Conservation (phyloP, 345 rosid genomes). For the Pseudoturritis turrita region DNA sequence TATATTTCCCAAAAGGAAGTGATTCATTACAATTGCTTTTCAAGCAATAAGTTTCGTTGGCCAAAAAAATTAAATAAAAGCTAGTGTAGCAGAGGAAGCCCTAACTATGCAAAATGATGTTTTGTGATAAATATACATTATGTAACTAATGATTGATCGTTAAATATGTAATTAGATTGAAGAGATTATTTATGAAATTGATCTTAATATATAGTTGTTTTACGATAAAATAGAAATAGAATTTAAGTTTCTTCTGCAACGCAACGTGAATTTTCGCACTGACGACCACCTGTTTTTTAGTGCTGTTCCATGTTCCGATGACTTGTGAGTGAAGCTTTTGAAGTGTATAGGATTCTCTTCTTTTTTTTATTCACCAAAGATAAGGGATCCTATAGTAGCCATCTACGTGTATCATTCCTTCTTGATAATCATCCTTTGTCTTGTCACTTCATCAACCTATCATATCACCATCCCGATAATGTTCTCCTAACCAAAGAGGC, state of each 20-base stretch:
- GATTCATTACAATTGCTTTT: too few relatives aligned
- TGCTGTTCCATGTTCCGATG: conserved; percentile 6
- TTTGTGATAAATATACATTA: neutral
- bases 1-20: too few relatives aligned
- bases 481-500: neutral
- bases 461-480: neutral
- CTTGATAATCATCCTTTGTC: conserved; percentile 11
- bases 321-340: conserved; percentile 18
- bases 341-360: conserved; percentile 16
- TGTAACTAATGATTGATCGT: neutral
- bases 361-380: conserved; percentile 11
- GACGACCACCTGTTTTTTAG: neutral
- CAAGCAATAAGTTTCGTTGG: too few relatives aligned
- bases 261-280: neutral
- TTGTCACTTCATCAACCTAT: conserved; percentile 16
- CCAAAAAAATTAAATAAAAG: too few relatives aligned
- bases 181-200: neutral
- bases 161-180: neutral
- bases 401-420: conserved; percentile 24
- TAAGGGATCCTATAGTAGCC: conserved; percentile 14
- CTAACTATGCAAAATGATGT: neutral
- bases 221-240: neutral
- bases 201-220: neutral
- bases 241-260: neutral
- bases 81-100: too few relatives aligned